Conservation (phyloP, 495 filamentous ascomycete genomes). For the Xylaria acuta region DNA sequence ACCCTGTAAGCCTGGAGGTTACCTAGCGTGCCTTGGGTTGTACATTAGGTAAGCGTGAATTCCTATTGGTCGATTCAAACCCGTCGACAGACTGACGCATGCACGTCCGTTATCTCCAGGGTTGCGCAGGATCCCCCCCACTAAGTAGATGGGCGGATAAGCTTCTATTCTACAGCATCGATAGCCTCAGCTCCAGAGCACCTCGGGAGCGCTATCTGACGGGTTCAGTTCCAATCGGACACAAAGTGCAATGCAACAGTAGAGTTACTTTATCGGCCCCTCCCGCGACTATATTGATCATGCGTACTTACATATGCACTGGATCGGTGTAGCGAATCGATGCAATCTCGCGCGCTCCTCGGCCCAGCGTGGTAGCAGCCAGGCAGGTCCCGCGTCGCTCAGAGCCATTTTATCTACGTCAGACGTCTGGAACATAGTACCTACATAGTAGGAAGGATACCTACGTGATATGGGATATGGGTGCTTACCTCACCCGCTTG, state of each 20-base stretch:
- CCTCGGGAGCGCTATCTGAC: not conserved
- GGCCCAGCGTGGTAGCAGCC: conserved; percentile 12
- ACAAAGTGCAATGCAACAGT: not conserved
- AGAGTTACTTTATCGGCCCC: conserved; percentile 12
- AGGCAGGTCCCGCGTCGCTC: conserved; percentile 11
- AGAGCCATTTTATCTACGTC: conserved; percentile 12
- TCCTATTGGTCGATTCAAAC: not conserved
- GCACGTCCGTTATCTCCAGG: not conserved
- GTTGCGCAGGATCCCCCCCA: too few relatives aligned
- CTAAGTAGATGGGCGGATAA: not conserved
- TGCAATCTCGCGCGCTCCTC: not conserved
- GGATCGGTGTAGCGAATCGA: not conserved
- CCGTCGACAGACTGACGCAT: not conserved
- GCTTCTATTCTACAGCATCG: not conserved
- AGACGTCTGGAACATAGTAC: conserved; percentile 6
- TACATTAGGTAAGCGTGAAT: not conserved
- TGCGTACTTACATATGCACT: not conserved
- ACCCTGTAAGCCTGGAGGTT: too few relatives aligned
- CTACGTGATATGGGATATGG: not conserved
- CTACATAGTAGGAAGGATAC: not conserved
- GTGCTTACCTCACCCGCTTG: conserved; percentile 2
- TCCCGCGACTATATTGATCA: not conserved
- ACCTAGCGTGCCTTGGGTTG: too few relatives aligned
- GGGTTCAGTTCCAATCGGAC: not conserved
- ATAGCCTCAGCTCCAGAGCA: not conserved